Conservation (phyloP, 163 green algal species). For the Prototheca stagnorum region DNA sequence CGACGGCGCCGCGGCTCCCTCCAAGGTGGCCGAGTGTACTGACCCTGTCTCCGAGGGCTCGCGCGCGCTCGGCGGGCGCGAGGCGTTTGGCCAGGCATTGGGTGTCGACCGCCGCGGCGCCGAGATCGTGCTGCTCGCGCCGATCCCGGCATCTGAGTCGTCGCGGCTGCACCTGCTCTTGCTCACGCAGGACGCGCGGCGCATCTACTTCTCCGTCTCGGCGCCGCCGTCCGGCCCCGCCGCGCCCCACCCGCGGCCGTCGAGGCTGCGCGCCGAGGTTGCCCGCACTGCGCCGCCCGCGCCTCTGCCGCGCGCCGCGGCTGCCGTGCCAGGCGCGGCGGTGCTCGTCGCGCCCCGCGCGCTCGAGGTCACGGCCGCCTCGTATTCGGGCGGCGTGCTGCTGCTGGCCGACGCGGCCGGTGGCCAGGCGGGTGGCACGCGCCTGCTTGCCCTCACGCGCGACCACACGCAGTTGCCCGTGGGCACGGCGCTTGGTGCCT, state of each 20-base stretch:
- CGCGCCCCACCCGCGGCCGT: constrained; percentile 11
- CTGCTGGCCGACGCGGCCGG: constrained; percentile 46
- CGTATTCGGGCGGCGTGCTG: constrained; percentile 37
- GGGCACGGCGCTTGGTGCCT: constrained; percentile 20
- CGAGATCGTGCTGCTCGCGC: constrained; percentile 23
- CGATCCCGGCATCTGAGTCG: constrained; percentile 32
- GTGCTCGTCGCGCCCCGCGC: too few species aligned
- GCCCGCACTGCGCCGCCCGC: constrained; percentile 29
- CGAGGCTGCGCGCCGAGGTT: constrained; percentile 31
- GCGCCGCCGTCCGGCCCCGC: not conserved
- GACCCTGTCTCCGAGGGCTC: constrained; percentile 38
- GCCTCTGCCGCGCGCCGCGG: constrained; percentile 5
- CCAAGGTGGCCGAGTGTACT: constrained; percentile 41
- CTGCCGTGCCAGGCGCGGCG: constrained; percentile 1
- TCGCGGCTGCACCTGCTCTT: constrained; percentile 43
- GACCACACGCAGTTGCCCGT: constrained; percentile 41
- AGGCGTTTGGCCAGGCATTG: not conserved
- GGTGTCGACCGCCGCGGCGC: too few species aligned
- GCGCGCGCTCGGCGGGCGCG: constrained; percentile 4
- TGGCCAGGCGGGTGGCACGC: constrained; percentile 24
- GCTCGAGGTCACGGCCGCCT: too few species aligned
- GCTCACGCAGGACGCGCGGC: constrained; percentile 60
- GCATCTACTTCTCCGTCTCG: constrained; percentile 50
- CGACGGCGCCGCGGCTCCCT: constrained; percentile 22
- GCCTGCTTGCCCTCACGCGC: constrained; percentile 36